Percentiles rank a stretch among this genome's conserved stretches.
Conservation (phyloP, 2,329 filamentous ascomycete species). For the Ceratocystis alfenasii region DNA sequence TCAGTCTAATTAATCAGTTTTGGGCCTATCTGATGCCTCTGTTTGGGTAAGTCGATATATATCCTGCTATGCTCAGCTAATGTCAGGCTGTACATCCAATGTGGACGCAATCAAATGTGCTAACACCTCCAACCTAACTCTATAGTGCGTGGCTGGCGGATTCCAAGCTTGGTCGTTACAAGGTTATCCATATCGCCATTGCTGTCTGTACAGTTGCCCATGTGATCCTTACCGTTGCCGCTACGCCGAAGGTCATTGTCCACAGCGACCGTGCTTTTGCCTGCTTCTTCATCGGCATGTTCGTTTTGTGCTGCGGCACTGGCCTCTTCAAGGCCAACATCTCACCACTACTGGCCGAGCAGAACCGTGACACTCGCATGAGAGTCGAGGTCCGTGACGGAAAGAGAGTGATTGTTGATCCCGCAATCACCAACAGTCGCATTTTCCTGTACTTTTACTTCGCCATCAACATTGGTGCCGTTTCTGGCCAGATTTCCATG, state of each 20-base stretch:
- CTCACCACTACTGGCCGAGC: constrained; percentile 58
- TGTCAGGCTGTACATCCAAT: background rate
- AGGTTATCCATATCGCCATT: constrained; percentile 59
- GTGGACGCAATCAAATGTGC: background rate
- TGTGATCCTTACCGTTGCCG: constrained; percentile 51
- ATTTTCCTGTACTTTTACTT: constrained; percentile 53
- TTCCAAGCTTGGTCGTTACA: constrained; percentile 59
- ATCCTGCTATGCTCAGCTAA: no score
- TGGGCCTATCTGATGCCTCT: constrained; percentile 51
- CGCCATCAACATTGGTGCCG: constrained; percentile 53
- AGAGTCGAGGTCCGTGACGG: constrained; percentile 46
- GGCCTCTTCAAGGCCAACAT: constrained; percentile 78
- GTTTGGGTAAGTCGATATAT: constrained; percentile 34
- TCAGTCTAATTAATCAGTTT: constrained; percentile 46
- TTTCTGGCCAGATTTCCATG: constrained; percentile 51
- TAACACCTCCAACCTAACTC: background rate
- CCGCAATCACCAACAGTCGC: constrained; percentile 53
- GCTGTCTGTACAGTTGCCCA: constrained; percentile 54
- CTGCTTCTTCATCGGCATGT: constrained; percentile 55
- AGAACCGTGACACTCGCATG: constrained; percentile 49
- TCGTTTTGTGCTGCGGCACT: constrained; percentile 49
- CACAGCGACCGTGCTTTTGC: constrained; percentile 46
- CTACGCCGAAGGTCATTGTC: constrained; percentile 51
- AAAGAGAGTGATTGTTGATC: constrained; percentile 59
- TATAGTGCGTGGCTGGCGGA: constrained; percentile 47